These are phyloP conservation scores for Penicillium brasilianum DNA, from an alignment of 2,329 filamentous ascomycete species.

Conservation along the genomic window DNA sequence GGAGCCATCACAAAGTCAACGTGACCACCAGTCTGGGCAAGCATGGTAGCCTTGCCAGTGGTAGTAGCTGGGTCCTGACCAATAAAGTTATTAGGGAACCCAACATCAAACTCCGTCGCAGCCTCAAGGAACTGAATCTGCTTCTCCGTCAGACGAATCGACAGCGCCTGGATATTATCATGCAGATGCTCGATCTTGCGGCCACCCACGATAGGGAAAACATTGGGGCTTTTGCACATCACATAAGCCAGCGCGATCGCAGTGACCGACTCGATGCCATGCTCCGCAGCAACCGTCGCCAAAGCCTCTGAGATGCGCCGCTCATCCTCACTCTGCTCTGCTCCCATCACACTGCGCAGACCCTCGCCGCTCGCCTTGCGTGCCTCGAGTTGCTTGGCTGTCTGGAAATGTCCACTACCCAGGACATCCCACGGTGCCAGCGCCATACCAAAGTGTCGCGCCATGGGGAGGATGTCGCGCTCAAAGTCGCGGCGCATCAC, in stretches of 20 bases:
- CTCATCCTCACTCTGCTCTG: slow-evolving; percentile 55
- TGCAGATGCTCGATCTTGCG: slow-evolving; percentile 70
- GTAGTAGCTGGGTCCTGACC: slow-evolving; percentile 35
- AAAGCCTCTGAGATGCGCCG: slow-evolving; percentile 61
- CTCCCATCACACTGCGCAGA: slow-evolving; percentile 36
- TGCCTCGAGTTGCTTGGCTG: slow-evolving; percentile 53
- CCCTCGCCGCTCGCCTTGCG: slow-evolving; percentile 51
- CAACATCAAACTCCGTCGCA: slow-evolving; percentile 65
- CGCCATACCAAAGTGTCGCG: slow-evolving; percentile 49
- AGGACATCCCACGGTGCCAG: slow-evolving; percentile 65
- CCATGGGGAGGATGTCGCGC: slow-evolving; percentile 50
- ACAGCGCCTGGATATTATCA: slow-evolving; percentile 36
- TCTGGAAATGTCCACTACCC: slow-evolving; percentile 59
- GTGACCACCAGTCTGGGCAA: slow-evolving; percentile 19
- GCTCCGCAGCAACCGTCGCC: slow-evolving; percentile 63
- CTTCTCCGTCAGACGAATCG: slow-evolving; percentile 57
- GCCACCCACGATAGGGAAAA: slow-evolving; percentile 75
- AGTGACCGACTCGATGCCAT: slow-evolving; percentile 62
- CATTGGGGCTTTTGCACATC: slow-evolving; percentile 72
- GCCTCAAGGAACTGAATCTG: slow-evolving; percentile 71
- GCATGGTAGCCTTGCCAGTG: slow-evolving; percentile 21
- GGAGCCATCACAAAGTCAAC: slow-evolving; percentile 29
- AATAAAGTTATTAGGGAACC: slow-evolving; percentile 70
- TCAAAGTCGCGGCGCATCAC: slow-evolving; percentile 48
- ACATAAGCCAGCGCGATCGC: slow-evolving; percentile 74